These are phyloP conservation scores for Sextonia rubra DNA, from an alignment of 164 flowering plant species.

Conservation along the genomic window DNA sequence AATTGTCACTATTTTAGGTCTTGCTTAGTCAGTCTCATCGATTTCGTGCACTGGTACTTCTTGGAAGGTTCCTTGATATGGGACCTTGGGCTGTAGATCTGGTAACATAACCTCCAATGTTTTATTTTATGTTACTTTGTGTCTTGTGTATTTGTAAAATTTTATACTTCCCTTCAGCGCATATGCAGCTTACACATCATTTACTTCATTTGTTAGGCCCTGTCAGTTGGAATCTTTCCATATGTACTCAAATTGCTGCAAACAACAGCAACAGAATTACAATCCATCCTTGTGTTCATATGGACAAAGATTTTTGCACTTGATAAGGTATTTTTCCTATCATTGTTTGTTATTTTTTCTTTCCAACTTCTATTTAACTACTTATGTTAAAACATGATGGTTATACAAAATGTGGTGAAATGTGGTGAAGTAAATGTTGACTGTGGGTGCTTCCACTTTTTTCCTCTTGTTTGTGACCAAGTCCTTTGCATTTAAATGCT, in stretches of 20 bases:
- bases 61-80: conserved; percentile 95
- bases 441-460: not conserved
- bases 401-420: not conserved
- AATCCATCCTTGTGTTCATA: conserved; percentile 95
- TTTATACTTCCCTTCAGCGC: not conserved
- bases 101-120: conserved; percentile 35
- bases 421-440: not conserved
- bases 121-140: not conserved
- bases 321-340: conserved; percentile 67
- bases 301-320: conserved; percentile 98
- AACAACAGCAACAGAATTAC: conserved; percentile 80
- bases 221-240: conserved; percentile 98
- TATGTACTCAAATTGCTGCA: conserved; percentile 89
- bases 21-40: conserved; percentile 95
- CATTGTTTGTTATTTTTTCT: not conserved
- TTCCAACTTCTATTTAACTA: not conserved
- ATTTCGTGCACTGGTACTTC: conserved; percentile 88
- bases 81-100: conserved; percentile 99
- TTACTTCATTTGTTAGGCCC: conserved; percentile 46
- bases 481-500: not conserved
- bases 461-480: not conserved
- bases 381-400: not conserved
- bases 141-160: too few relatives aligned
- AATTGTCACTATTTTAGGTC: conserved; percentile 41
- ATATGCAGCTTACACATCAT: not conserved